Base-by-base conservation (phyloP, 805 yeast genomes). In the Candida sphagnicola region DNA sequence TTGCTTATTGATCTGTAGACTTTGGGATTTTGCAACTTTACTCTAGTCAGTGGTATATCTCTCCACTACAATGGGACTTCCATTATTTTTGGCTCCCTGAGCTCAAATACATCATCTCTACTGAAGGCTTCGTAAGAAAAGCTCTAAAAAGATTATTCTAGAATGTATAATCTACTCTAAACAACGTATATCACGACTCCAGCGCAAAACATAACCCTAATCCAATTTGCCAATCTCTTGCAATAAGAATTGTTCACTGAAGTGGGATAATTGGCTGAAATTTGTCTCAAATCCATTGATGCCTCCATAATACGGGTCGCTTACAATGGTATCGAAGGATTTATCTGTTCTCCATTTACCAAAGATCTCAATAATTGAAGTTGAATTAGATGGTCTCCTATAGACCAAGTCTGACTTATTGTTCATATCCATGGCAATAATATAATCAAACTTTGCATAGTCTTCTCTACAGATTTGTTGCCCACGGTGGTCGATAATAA, bases 291-390 rank as follows among this genome's bases (percentile, higher is more conserved):
- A 90, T 2, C 96, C 96, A 47, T 77, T 73, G 15, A 63, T 65
- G 0, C 95, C 96, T 4, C 97, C 97, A 54, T 90, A 91, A 59
- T 91, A 90, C 1, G 98, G 98, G 58, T 90, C 98, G 39, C 78
- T 85, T 4, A 90, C 90, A 24, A 85, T 77, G 25, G 60, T 68
- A 14, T 67, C 68, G 43, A 72, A 76, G 29, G 63, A 58, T 1
- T 59, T 45, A 50, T 77, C 78, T 1, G 77, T 74, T 41, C 77
- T 72, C 82, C 88, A 90, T n/a, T 83, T 78, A 0, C 97, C 97
- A 67, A 90, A 90, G 40, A 88, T 55, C 37, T 62, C 66, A 5
- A 88, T 74, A 32, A 61, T 57, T 0, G 81, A 75, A 31, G 59
- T 72, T 17, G 74, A 58, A 26, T 57, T 66, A 11, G 68, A 59